These are phyloP conservation scores for Chlorella ohadii DNA, from an alignment of 139 green algal genomes.

Conservation along the genomic window DNA sequence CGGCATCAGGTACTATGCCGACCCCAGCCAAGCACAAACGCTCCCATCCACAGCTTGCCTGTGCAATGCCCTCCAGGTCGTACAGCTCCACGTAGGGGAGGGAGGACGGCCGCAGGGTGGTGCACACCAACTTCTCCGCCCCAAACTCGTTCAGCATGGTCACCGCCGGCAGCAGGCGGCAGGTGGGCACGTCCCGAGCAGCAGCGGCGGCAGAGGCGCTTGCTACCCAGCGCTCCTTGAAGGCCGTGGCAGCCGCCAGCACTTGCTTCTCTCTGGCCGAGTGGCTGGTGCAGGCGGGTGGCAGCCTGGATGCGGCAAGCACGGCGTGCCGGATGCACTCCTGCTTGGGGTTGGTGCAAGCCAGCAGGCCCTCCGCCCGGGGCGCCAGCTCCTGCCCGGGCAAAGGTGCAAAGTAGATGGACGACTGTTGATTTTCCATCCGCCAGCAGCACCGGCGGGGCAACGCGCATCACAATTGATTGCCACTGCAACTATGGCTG, in stretches of 20 bases:
- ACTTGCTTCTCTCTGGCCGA: background rate
- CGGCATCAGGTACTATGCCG: background rate
- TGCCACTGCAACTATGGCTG: too few species aligned
- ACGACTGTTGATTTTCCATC: too few species aligned
- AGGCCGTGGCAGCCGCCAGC: background rate
- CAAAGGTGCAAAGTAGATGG: background rate
- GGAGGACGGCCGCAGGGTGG: constrained; percentile 69
- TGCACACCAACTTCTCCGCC: constrained; percentile 87
- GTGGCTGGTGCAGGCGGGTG: background rate
- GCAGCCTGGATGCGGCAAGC: constrained; percentile 9
- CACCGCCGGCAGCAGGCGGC: constrained; percentile 6
- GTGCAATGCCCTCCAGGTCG: constrained; percentile 65
- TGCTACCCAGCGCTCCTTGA: background rate
- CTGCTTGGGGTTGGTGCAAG: constrained; percentile 6
- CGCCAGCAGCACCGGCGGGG: too few species aligned
- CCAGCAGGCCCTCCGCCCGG: background rate
- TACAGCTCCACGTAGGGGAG: constrained; percentile 73
- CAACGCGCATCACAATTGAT: too few species aligned
- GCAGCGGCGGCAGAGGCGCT: background rate
- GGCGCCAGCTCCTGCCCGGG: constrained; percentile 28
- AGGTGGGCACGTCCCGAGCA: background rate
- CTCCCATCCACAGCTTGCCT: background rate
- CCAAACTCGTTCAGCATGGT: constrained; percentile 81
- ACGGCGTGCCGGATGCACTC: constrained; percentile 17
- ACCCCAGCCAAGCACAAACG: background rate